A percentile compares a stretch with the other conserved stretches of the same genome.
These are phyloP conservation scores for Ehretia macrophylla DNA, from an alignment of 257 asterid species.

Conservation along the genomic window DNA sequence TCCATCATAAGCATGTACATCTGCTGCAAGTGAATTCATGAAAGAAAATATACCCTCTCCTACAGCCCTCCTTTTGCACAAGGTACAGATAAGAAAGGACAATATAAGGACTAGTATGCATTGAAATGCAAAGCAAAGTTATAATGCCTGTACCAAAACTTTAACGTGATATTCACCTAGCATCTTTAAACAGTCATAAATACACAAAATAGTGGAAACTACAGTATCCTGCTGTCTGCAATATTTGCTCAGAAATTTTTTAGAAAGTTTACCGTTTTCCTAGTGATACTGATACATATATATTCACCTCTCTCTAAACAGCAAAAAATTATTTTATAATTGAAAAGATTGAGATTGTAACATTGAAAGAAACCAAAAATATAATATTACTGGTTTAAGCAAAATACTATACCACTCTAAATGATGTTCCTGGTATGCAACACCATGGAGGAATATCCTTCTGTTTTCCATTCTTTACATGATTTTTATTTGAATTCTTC, in stretches of 20 bases:
- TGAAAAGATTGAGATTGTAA: neutral
- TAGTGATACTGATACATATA: too few species aligned
- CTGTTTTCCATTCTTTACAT: conserved; percentile 44
- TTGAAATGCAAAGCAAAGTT: too few species aligned
- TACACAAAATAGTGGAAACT: too few species aligned
- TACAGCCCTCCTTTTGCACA: neutral
- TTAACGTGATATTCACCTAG: too few species aligned
- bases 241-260: too few species aligned
- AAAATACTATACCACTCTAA: conserved; percentile 60
- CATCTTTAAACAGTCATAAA: too few species aligned
- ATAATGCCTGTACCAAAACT: too few species aligned
- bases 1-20: neutral
- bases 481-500: conserved; percentile 35
- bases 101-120: too few species aligned
- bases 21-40: neutral
- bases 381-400: too few species aligned
- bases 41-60: neutral
- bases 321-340: neutral
- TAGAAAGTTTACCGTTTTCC: too few species aligned
- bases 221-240: too few species aligned
- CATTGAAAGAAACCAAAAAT: neutral
- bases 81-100: neutral
- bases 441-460: conserved; percentile 80
- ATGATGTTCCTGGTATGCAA: conserved; percentile 81
- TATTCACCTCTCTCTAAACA: neutral